phyloP scores from a whole-genome alignment of 192 early-diverging fungal species.

The Backusella morwellensis region DNA sequence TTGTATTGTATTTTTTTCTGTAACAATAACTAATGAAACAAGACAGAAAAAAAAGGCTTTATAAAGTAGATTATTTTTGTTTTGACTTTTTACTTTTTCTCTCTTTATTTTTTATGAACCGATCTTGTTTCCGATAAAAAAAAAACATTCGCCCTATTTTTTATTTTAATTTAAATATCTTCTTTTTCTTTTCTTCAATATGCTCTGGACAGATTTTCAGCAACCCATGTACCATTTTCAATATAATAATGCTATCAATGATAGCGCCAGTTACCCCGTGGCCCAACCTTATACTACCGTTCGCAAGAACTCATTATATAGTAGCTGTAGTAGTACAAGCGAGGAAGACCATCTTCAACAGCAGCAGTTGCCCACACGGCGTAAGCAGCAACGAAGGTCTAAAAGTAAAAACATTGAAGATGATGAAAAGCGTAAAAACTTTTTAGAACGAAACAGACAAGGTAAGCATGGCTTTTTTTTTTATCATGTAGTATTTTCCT shows the following conservation, averaged over 20 bases:
- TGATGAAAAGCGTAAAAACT: conserved; percentile 74
- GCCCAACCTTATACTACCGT: background rate
- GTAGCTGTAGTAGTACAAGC: background rate
- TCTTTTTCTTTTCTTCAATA: background rate
- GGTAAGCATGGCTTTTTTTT: conserved; percentile 35
- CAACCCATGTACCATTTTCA: background rate
- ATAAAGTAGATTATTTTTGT: background rate
- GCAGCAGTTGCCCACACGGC: background rate
- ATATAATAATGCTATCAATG: background rate
- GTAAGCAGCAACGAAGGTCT: background rate
- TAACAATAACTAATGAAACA: background rate
- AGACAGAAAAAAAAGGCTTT: background rate
- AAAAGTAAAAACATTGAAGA: conserved; percentile 25
- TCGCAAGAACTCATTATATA: conserved; percentile 1
- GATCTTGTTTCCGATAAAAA: background rate
- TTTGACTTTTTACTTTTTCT: background rate
- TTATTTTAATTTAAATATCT: background rate
- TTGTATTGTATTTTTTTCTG: background rate
- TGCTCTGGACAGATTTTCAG: conserved; percentile 5
- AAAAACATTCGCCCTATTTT: background rate
- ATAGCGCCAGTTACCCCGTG: background rate
- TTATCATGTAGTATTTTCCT: conserved; percentile 3
- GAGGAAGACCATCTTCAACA: background rate
- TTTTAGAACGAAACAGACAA: conserved; percentile 88
- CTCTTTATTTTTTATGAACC: background rate